A percentile compares a stretch with the other conserved stretches of the same genome.
These are phyloP conservation scores for Hyaloscypha finlandica DNA, from an alignment of 495 filamentous ascomycete species.

Conservation along the genomic window DNA sequence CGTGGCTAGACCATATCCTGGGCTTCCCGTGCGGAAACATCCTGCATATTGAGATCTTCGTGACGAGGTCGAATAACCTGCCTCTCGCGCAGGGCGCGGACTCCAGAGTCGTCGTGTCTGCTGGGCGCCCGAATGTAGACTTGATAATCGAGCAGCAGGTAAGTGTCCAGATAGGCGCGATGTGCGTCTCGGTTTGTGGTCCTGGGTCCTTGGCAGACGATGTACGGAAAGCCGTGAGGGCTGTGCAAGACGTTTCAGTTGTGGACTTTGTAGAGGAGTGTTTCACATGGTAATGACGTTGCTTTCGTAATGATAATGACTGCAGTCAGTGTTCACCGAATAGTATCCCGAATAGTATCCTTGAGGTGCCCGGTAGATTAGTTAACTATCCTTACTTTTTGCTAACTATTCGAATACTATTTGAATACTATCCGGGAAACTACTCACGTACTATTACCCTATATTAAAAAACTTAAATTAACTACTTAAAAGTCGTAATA, in stretches of 20 bases:
- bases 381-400: too few species aligned
- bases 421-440: too few species aligned
- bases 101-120: slow-evolving; percentile 57
- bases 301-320: too few species aligned
- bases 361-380: too few species aligned
- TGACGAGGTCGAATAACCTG: slow-evolving; percentile 61
- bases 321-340: too few species aligned
- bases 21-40: slow-evolving; percentile 62
- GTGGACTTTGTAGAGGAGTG: slow-evolving; percentile 78
- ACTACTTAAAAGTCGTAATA: too few species aligned
- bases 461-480: too few species aligned
- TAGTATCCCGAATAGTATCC: too few species aligned
- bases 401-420: too few species aligned
- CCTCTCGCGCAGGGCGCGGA: slow-evolving; percentile 53
- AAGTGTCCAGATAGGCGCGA: slow-evolving; percentile 59
- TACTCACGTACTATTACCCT: too few species aligned
- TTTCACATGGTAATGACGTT: slow-evolving; percentile 61
- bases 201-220: slow-evolving; percentile 73
- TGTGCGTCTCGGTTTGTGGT: slow-evolving; percentile 71
- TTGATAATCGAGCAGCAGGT: slow-evolving; percentile 63
- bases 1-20: slow-evolving; percentile 75
- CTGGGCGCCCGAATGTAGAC: slow-evolving; percentile 54
- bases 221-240: slow-evolving; percentile 61
- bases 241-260: slow-evolving; percentile 51
- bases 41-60: slow-evolving; percentile 66